A percentile compares a stretch with the other conserved stretches of the same genome.
These are phyloP conservation scores for Taphrina deformans DNA, from an alignment of 1,139 yeast species.

Conservation along the genomic window DNA sequence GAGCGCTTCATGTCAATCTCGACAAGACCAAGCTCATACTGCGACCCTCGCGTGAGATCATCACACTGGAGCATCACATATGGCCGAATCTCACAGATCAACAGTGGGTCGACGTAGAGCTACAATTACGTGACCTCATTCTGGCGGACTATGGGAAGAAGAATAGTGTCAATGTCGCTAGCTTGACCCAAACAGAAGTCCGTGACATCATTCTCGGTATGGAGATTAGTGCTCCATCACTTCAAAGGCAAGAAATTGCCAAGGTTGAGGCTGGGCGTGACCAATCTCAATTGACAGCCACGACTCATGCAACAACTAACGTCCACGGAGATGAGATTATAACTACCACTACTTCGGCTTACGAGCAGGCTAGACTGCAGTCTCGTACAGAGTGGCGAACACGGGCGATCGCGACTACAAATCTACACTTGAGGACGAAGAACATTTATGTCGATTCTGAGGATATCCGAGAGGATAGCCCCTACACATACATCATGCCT, in stretches of 20 bases:
- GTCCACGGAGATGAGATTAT: constrained; percentile 96
- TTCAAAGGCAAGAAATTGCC: constrained; percentile 74
- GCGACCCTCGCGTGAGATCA: constrained; percentile 69
- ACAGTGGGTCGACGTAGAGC: constrained; percentile 90
- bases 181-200: constrained; percentile 89
- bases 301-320: constrained; percentile 79
- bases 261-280: constrained; percentile 64
- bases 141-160: constrained; percentile 81
- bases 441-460: constrained; percentile 71
- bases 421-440: constrained; percentile 70
- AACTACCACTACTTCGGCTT: constrained; percentile 86
- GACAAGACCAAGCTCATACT: constrained; percentile 76
- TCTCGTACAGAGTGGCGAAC: constrained; percentile 91
- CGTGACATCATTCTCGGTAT: constrained; percentile 93
- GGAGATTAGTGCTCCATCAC: constrained; percentile 86
- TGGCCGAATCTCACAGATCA: constrained; percentile 91
- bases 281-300: constrained; percentile 61
- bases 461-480: constrained; percentile 56
- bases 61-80: constrained; percentile 74
- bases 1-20: constrained; percentile 75
- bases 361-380: constrained; percentile 78
- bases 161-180: constrained; percentile 78
- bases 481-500: constrained; percentile 73
- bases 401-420: constrained; percentile 76
- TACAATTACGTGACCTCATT: constrained; percentile 82